Conservation (phyloP, 768 basidiomycete genomes). For the Exsudoporus frostii region DNA sequence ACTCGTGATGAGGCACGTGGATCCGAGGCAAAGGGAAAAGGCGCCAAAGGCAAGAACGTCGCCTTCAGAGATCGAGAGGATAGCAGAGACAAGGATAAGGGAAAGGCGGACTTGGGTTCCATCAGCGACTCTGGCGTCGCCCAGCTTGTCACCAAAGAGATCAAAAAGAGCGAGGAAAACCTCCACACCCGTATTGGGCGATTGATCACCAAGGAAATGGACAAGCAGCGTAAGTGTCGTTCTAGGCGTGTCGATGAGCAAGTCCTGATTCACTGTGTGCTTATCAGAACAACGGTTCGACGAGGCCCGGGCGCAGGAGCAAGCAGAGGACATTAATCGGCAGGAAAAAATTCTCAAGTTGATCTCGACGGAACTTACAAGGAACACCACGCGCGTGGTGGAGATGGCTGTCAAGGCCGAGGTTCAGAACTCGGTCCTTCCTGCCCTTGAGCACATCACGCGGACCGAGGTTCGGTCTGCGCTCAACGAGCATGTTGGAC, state of each 20-base stretch:
- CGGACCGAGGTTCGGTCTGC: slow-evolving; percentile 77
- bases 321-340: slow-evolving; percentile 75
- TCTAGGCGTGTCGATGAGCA: slow-evolving; percentile 1
- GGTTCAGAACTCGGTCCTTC: slow-evolving; percentile 80
- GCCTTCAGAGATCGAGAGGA: slow-evolving; percentile 61
- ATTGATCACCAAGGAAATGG: slow-evolving; percentile 81
- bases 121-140: slow-evolving; percentile 55
- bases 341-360: slow-evolving; percentile 89
- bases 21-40: slow-evolving; percentile 50
- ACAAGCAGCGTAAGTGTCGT: slow-evolving; percentile 72
- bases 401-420: slow-evolving; percentile 86
- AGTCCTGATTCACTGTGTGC: slow-evolving; percentile 1
- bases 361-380: slow-evolving; percentile 81
- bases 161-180: slow-evolving; percentile 79
- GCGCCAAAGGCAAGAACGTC: slow-evolving; percentile 52
- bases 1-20: slow-evolving; percentile 55
- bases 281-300: slow-evolving; percentile 76
- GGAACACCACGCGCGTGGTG: slow-evolving; percentile 85
- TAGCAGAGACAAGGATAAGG: slow-evolving; percentile 37
- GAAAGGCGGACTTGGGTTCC: slow-evolving; percentile 25
- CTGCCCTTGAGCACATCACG: slow-evolving; percentile 78
- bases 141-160: slow-evolving; percentile 67
- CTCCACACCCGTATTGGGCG: slow-evolving; percentile 75
- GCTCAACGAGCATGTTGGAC: slow-evolving; percentile 73
- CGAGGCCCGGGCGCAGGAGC: slow-evolving; percentile 73